Evolutionary conservation across 371 early-diverging fungal species (phyloP), one percentile per base, ranked within the genome.

Genomic region (Actinomortierella wolfii): DNA sequence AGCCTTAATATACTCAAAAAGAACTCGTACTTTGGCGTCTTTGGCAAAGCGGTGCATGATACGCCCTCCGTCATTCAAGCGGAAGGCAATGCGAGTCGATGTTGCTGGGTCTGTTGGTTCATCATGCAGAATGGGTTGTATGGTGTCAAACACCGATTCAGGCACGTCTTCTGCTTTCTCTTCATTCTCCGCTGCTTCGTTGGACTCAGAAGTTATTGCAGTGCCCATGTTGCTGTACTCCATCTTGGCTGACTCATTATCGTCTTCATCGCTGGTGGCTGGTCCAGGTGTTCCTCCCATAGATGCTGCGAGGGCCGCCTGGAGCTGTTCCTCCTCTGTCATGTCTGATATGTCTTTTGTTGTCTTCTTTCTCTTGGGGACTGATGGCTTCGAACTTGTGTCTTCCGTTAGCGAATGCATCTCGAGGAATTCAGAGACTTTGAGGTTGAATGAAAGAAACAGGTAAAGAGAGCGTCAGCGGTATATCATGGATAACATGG

Each of bases 301-400:
- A 20, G 90, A 89, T 3, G 92, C 93, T 34, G 82, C 85, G 58
- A 96, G 85, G 14, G 95, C 96, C 15, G 91, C 86, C 28, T 86
- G 83, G 25, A 95, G 69, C 61, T 93, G 93, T 60, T 97, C 97
- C 39, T 95, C 97, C 78, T 96, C 97, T 13, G 89, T 85, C 87
- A 96, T 86, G 39, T 91, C 92, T n/a, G 80, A 78, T 1, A 86
- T 52, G 28, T 68, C 49, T 53, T 73, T 63, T 26, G 57, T 59
- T 42, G 49, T 41, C 47, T 65, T 62, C 42, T 34, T 64, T 40
- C 54, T 57, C 49, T 68, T 68, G 26, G 51, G 68, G 34, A 43
- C 55, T 11, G 68, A 58, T 11, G 66, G 57, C n/a, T 57, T 63
- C 29, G 67, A 60, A 0, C 67, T 46, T 15, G 64, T 50, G 61